Percentiles rank a stretch among this genome's conserved stretches.
These are phyloP conservation scores for Pezicula rhizophila DNA, from an alignment of 2,329 filamentous ascomycete species.

Conservation along the genomic window DNA sequence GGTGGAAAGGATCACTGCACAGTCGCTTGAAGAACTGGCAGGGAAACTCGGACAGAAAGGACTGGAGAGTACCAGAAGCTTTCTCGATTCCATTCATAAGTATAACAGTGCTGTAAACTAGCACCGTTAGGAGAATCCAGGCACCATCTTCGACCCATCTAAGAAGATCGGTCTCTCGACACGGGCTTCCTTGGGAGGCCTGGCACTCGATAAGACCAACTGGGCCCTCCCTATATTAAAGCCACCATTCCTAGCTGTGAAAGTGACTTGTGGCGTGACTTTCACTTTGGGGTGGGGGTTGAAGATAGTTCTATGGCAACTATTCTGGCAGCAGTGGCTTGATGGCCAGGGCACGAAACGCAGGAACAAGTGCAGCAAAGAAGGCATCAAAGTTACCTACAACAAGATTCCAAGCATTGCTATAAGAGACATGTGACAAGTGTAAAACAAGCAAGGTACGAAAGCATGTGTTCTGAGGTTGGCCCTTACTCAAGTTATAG, in stretches of 20 bases:
- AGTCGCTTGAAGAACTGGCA: slow-evolving; percentile 49
- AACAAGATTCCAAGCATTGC: no score
- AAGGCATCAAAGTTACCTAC: background rate
- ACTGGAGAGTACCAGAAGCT: slow-evolving; percentile 37
- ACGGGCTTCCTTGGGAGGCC: slow-evolving; percentile 36
- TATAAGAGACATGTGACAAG: no score
- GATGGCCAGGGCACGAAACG: slow-evolving; percentile 46
- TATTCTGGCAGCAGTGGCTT: slow-evolving; percentile 59
- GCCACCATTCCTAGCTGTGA: slow-evolving; percentile 55
- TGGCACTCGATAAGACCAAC: slow-evolving; percentile 55
- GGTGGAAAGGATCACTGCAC: slow-evolving; percentile 45
- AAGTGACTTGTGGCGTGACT: slow-evolving; percentile 59
- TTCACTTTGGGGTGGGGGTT: slow-evolving; percentile 66
- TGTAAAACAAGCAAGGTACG: no score
- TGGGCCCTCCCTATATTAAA: slow-evolving; percentile 56
- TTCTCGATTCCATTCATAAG: slow-evolving; percentile 44
- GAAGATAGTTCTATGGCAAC: slow-evolving; percentile 52
- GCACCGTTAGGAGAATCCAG: slow-evolving; percentile 38
- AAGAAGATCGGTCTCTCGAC: slow-evolving; percentile 57
- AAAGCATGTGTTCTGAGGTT: no score
- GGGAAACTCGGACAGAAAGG: slow-evolving; percentile 40
- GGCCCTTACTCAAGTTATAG: no score
- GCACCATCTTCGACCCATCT: slow-evolving; percentile 49
- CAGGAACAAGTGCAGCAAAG: slow-evolving; percentile 31
- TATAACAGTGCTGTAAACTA: slow-evolving; percentile 53